These are phyloP conservation scores for Fusarium irregulare DNA, from an alignment of 2,329 filamentous ascomycete species.

Conservation along the genomic window DNA sequence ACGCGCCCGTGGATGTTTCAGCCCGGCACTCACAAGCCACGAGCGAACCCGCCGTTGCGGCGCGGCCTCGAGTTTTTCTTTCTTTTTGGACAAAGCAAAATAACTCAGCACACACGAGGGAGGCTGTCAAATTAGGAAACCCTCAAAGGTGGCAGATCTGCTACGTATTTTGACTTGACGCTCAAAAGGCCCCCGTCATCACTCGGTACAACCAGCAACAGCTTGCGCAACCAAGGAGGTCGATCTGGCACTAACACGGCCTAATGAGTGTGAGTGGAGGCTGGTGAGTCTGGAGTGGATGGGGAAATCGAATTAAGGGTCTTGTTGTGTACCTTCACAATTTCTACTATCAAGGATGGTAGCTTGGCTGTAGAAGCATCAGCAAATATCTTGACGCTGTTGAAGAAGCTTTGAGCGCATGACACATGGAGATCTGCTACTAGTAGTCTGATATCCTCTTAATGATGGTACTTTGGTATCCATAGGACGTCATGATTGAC, in stretches of 20 bases:
- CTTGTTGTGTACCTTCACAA: slow-evolving; percentile 37
- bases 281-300: slow-evolving; percentile 34
- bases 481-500: background rate
- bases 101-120: slow-evolving; percentile 22
- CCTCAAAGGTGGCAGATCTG: slow-evolving; percentile 18
- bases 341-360: slow-evolving; percentile 36
- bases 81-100: slow-evolving; percentile 16
- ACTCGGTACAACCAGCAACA: slow-evolving; percentile 14
- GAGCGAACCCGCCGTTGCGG: slow-evolving; percentile 4
- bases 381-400: background rate
- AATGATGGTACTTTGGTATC: background rate
- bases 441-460: background rate
- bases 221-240: slow-evolving; percentile 36
- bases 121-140: slow-evolving; percentile 27
- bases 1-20: slow-evolving; percentile 27
- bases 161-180: slow-evolving; percentile 7
- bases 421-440: background rate
- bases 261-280: slow-evolving; percentile 36
- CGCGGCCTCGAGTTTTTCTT: background rate
- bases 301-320: slow-evolving; percentile 39
- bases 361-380: slow-evolving; percentile 3
- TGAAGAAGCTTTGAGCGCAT: background rate
- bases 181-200: slow-evolving; percentile 22
- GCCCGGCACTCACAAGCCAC: slow-evolving; percentile 39
- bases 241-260: slow-evolving; percentile 38